Evolutionary conservation across 441 rosid genomes (phyloP).

Genomic region (Populus hybrid): DNA sequence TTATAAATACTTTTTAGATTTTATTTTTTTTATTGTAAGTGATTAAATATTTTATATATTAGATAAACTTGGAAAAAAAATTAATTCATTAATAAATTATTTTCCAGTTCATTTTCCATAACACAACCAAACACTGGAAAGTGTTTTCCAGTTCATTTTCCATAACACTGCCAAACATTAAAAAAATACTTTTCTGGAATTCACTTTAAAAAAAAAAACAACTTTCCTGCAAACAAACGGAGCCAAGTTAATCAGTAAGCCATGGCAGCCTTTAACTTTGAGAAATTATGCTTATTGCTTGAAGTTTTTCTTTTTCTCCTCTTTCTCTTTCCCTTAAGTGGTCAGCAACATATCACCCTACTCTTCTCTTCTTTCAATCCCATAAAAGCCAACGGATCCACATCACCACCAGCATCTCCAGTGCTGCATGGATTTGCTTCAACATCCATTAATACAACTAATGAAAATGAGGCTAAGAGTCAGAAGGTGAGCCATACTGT

Average conservation of each 20-base stretch:
- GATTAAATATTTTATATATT: too few species aligned
- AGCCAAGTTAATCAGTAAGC: neutral
- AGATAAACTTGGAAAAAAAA: too few species aligned
- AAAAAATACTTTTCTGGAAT: too few species aligned
- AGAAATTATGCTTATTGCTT: neutral
- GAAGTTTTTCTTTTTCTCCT: conserved; percentile 13
- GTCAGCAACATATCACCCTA: neutral
- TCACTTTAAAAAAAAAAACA: too few species aligned
- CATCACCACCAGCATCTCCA: neutral
- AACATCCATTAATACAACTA: neutral
- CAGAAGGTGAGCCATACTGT: conserved; percentile 2
- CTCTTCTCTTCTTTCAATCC: conserved; percentile 10
- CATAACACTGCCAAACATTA: too few species aligned
- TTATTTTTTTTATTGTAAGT: too few species aligned
- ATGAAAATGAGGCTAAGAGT: neutral
- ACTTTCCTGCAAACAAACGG: too few species aligned
- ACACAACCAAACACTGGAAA: too few species aligned
- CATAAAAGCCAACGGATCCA: neutral
- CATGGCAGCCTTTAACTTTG: conserved; percentile 5
- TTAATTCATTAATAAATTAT: too few species aligned
- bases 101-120: too few species aligned
- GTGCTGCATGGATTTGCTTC: conserved; percentile 3
- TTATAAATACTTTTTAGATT: too few species aligned
- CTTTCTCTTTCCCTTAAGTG: neutral
- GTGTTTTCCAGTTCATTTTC: too few species aligned